These are phyloP conservation scores for Colletotrichum zoysiae DNA, from an alignment of 2,329 filamentous ascomycete genomes.

Conservation along the genomic window DNA sequence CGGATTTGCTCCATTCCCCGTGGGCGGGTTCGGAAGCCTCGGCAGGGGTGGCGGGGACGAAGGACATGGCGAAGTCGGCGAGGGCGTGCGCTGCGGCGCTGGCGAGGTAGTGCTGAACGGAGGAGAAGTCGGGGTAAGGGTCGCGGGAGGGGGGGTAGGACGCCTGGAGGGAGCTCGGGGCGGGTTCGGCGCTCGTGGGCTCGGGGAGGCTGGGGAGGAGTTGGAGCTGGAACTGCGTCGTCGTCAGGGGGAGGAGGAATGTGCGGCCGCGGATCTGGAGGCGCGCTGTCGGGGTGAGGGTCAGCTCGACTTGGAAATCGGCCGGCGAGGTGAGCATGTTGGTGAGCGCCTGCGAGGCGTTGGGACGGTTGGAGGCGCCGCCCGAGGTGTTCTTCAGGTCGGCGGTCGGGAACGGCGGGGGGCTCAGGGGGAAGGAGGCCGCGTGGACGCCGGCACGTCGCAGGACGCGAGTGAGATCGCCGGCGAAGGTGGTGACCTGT, in stretches of 20 bases:
- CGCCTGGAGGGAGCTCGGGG: slow-evolving; percentile 50
- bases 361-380: slow-evolving; percentile 52
- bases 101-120: slow-evolving; percentile 61
- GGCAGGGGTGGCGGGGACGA: slow-evolving; percentile 22
- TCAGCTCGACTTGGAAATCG: slow-evolving; percentile 58
- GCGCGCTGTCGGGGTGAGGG: slow-evolving; percentile 58
- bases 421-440: slow-evolving; percentile 58
- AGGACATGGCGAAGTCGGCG: slow-evolving; percentile 51
- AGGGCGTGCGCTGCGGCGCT: slow-evolving; percentile 58
- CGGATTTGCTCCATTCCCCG: slow-evolving; percentile 47
- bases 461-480: slow-evolving; percentile 58
- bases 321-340: slow-evolving; percentile 58
- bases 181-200: slow-evolving; percentile 43
- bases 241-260: slow-evolving; percentile 57
- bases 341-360: slow-evolving; percentile 60
- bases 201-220: slow-evolving; percentile 51
- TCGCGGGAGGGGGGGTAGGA: slow-evolving; percentile 59
- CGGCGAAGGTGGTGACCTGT: slow-evolving; percentile 57
- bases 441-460: slow-evolving; percentile 59
- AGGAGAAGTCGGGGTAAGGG: slow-evolving; percentile 58
- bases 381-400: slow-evolving; percentile 46
- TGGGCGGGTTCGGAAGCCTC: slow-evolving; percentile 18
- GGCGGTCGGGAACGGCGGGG: slow-evolving; percentile 50
- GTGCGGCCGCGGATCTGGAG: slow-evolving; percentile 61
- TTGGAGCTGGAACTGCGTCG: slow-evolving; percentile 59